Percentiles rank a stretch among this genome's conserved stretches.
These are phyloP conservation scores for Pochonia chlamydosporia DNA, from an alignment of 2,329 filamentous ascomycete species.

Conservation along the genomic window DNA sequence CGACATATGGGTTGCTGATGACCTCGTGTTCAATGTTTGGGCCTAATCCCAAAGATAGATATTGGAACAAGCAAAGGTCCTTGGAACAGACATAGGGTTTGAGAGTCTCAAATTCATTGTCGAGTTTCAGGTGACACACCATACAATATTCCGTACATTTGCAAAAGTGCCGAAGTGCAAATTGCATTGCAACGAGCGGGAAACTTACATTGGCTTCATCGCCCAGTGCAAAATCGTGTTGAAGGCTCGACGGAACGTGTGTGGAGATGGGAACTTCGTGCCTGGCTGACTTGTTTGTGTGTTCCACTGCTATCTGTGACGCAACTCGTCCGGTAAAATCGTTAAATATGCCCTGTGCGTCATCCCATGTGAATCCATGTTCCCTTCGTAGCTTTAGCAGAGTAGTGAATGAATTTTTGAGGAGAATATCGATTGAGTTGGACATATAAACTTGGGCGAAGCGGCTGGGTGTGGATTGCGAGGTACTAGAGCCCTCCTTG, in stretches of 20 bases:
- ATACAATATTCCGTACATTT: constrained; percentile 84
- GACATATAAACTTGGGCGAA: constrained; percentile 60
- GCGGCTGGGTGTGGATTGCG: too few relatives aligned
- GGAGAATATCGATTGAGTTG: constrained; percentile 52
- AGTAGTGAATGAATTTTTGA: constrained; percentile 58
- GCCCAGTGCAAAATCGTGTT: constrained; percentile 23
- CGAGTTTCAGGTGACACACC: constrained; percentile 68
- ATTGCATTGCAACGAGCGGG: constrained; percentile 62
- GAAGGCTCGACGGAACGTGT: constrained; percentile 13
- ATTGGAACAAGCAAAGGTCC: constrained; percentile 77
- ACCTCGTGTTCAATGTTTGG: constrained; percentile 84
- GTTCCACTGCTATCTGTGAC: too few relatives aligned
- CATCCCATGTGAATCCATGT: constrained; percentile 55
- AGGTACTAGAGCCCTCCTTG: too few relatives aligned
- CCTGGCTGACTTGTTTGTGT: too few relatives aligned
- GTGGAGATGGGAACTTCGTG: constrained; percentile 2
- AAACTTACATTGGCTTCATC: constrained; percentile 37
- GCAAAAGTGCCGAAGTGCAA: constrained; percentile 68
- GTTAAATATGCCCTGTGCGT: constrained; percentile 14
- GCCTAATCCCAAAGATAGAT: constrained; percentile 79
- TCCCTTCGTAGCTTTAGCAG: constrained; percentile 55
- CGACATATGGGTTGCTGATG: constrained; percentile 68
- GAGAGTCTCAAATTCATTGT: constrained; percentile 60
- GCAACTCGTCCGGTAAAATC: too few relatives aligned
- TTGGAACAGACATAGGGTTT: constrained; percentile 76